Percentiles rank a stretch among this genome's conserved stretches.
Evolutionary conservation across 1,284 basidiomycete species (phyloP).

Genomic region (Hortiboletus rubellus): DNA sequence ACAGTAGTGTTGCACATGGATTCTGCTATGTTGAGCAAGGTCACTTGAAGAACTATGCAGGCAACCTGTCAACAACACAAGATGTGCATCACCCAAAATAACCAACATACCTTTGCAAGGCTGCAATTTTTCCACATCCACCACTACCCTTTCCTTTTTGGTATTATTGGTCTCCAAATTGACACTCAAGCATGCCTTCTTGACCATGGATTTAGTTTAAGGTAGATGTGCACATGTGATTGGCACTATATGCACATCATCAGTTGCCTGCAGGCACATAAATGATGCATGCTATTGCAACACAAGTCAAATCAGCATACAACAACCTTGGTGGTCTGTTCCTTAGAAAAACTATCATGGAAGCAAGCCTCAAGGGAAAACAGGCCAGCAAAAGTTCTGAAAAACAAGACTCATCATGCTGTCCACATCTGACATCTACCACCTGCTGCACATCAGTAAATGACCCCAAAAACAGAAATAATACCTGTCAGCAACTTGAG

Average conservation of each 20-base stretch:
- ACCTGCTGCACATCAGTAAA: background rate
- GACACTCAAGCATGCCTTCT: constrained; percentile 27
- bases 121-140: constrained; percentile 43
- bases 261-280: too few species aligned
- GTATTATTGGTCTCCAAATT: constrained; percentile 13
- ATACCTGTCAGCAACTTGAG: constrained; percentile 40
- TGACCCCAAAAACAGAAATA: background rate
- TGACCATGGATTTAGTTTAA: constrained; percentile 12
- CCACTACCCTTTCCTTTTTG: constrained; percentile 7
- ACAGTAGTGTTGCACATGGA: constrained; percentile 10
- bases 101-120: constrained; percentile 42
- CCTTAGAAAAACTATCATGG: too few species aligned
- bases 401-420: constrained; percentile 39
- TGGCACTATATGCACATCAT: too few species aligned
- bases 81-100: too few species aligned
- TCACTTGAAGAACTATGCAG: constrained; percentile 34
- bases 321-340: constrained; percentile 24
- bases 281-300: constrained; percentile 52
- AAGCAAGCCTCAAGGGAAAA: too few species aligned
- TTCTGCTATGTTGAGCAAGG: constrained; percentile 37
- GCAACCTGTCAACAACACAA: background rate
- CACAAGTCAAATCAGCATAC: constrained; percentile 43
- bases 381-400: constrained; percentile 33
- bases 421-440: constrained; percentile 46
- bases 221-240: too few species aligned